Conservation (phyloP, 148 eudicot species). For the Pharnaceum exiguum region DNA sequence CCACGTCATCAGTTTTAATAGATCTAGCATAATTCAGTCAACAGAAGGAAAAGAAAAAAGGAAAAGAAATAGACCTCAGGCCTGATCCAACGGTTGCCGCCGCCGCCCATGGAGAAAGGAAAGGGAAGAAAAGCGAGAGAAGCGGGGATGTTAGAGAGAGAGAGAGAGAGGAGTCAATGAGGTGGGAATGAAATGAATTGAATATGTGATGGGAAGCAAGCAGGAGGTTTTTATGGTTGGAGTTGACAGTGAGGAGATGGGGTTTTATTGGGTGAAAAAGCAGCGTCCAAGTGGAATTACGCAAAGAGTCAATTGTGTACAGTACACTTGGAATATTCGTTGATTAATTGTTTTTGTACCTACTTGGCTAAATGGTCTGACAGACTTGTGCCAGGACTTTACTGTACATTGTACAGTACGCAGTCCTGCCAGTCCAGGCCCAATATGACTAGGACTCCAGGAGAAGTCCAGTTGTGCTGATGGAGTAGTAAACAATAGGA, state of each 20-base stretch:
- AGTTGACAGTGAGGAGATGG: background rate
- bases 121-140: too few relatives aligned
- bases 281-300: too few relatives aligned
- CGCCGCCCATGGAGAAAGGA: too few relatives aligned
- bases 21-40: background rate
- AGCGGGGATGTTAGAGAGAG: background rate
- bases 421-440: too few relatives aligned
- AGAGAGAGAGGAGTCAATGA: background rate
- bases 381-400: too few relatives aligned
- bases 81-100: constrained; percentile 59
- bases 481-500: too few relatives aligned
- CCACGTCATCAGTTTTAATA: background rate
- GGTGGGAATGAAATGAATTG: background rate
- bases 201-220: constrained; percentile 1
- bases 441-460: too few relatives aligned
- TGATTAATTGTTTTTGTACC: background rate
- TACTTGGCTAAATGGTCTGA: background rate
- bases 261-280: too few relatives aligned
- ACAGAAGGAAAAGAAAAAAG: background rate
- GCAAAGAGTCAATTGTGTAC: background rate
- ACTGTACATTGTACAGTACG: too few relatives aligned
- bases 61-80: constrained; percentile 53
- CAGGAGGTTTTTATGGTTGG: constrained; percentile 18
- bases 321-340: background rate
- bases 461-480: too few relatives aligned